Base-by-base conservation (phyloP, 148 eudicot species). In the Chenopodium formosanum region DNA sequence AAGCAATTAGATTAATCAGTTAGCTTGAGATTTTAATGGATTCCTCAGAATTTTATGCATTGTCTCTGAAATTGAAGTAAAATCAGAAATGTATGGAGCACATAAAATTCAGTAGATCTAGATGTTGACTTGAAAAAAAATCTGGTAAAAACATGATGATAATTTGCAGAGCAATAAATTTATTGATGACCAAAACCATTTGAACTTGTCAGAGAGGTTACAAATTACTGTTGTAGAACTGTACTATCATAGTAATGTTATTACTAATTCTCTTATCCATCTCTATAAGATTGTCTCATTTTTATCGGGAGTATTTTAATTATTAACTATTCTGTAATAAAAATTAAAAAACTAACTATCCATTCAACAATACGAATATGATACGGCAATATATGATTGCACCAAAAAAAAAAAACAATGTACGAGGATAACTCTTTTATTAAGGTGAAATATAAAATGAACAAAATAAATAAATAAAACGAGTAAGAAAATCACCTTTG, bases 71-170 rank as follows among this genome's bases (percentile, higher is more conserved):
- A 69, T 52, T 47, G 19, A 74, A 56, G 71, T 66, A 31, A 17
- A 10, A 12, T 17, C 32, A 62, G n/a, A 58, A 40, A 56, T 3
- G 62, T 29, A 73, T 22, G 67, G 7, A 74, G 5, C 56, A 71
- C 82, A 80, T 70, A 58, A 71, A 80, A 56, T 48, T 74, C 58
- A 20, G 34, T 48, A 50, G 22, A 14, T 74, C 58, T 27, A 9
- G n/a, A 65, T 64, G 74, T 75, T 81, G 83, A 81, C 83, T 75
- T 81, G 2, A 22, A 76, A 74, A 76, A 65, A 62, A 73, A 64
- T 27, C 52, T 73, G 62, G 71, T 10, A 56, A 31, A 63, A 80
- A 73, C 66, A 81, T 73, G 75, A 70, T n/a, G 20, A 68, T 13
- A 48, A 6, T 12, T 48, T 77, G 48, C 64, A 81, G 27, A 72